phyloP scores from a whole-genome alignment of 306 rosid genomes.

The Sophora flavescens region DNA sequence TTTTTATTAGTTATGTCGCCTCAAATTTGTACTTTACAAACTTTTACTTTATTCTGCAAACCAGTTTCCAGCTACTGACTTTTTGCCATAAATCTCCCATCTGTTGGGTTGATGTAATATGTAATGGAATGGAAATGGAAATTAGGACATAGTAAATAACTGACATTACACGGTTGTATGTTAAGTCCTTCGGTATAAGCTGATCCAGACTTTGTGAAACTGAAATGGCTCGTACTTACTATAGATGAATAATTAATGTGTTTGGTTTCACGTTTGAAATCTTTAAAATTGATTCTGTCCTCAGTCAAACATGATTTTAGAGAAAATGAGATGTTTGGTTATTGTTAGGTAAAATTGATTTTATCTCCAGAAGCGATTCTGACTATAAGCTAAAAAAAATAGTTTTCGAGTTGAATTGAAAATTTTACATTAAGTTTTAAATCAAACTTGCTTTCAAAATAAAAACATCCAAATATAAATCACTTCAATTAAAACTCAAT shows the following conservation, averaged over 20 bases:
- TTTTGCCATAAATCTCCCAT: constrained; percentile 33
- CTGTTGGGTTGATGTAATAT: constrained; percentile 6
- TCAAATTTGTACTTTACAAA: constrained; percentile 21
- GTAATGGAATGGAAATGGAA: neutral
- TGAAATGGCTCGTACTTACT: constrained; percentile 6
- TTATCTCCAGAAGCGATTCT: too few relatives aligned
- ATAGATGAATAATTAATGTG: neutral
- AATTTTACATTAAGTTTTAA: too few relatives aligned
- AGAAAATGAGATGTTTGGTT: too few relatives aligned
- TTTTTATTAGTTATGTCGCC: constrained; percentile 15
- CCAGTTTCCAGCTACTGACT: constrained; percentile 40
- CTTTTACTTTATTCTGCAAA: constrained; percentile 42
- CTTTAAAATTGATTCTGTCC: too few relatives aligned
- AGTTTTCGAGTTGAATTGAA: too few relatives aligned
- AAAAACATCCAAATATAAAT: too few relatives aligned
- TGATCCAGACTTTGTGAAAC: neutral
- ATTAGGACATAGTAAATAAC: constrained; percentile 12
- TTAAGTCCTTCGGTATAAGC: constrained; percentile 3
- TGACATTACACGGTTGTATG: constrained; percentile 35
- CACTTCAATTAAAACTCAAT: too few relatives aligned
- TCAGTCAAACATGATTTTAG: too few relatives aligned
- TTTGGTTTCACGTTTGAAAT: too few relatives aligned
- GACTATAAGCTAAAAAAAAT: too few relatives aligned
- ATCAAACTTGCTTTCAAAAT: too few relatives aligned
- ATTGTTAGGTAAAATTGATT: too few relatives aligned